These are phyloP conservation scores for Spongospora subterranea DNA, from an alignment of 208 protist species.

Conservation along the genomic window DNA sequence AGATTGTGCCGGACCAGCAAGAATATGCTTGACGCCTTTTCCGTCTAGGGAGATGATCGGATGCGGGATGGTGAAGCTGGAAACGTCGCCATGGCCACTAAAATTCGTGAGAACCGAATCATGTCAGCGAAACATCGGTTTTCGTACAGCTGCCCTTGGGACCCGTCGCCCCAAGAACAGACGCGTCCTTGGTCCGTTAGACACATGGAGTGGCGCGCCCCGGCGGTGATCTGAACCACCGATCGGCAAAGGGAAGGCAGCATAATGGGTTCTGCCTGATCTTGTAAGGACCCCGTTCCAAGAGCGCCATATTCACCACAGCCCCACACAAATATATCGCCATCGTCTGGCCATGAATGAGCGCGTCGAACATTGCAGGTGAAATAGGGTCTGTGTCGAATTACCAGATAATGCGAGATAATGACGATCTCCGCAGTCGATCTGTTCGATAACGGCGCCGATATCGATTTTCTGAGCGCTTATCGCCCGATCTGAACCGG, in stretches of 20 bases:
- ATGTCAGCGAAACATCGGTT: background rate
- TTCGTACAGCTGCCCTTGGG: slow-evolving; percentile 24
- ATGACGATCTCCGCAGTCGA: slow-evolving; percentile 16
- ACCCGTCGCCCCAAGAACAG: slow-evolving; percentile 10
- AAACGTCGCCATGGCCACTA: slow-evolving; percentile 39
- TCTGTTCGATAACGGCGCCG: background rate
- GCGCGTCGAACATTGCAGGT: background rate
- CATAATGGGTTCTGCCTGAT: background rate
- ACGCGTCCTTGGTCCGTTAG: background rate
- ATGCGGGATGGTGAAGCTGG: slow-evolving; percentile 1
- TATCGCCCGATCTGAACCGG: too few relatives aligned
- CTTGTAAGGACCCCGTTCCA: background rate
- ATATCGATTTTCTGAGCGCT: too few relatives aligned
- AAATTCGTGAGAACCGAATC: slow-evolving; percentile 6
- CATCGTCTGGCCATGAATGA: background rate
- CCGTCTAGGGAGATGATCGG: background rate
- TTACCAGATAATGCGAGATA: slow-evolving; percentile 1
- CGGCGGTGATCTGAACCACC: background rate
- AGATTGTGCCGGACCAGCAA: background rate
- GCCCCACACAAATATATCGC: background rate
- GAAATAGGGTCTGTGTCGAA: too few relatives aligned
- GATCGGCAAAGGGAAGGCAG: background rate
- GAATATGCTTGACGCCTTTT: background rate
- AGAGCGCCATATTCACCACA: background rate
- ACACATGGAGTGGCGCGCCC: background rate